Conservation (phyloP, 2,329 filamentous ascomycete species). For the Stromatinia cepivora region DNA sequence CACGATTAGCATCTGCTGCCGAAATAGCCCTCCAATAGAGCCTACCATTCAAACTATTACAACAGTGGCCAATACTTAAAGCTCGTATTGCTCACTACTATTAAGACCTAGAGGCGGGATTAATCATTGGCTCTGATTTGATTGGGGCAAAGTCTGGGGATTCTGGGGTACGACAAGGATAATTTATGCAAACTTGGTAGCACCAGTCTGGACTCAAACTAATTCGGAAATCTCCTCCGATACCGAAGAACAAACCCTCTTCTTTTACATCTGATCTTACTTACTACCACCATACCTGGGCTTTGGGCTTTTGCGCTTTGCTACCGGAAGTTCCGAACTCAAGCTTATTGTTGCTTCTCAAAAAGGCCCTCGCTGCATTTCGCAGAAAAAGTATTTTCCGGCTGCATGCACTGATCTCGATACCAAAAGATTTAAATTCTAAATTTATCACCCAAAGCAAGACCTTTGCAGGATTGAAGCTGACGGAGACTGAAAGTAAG, state of each 20-base stretch:
- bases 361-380: not conserved
- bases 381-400: not conserved
- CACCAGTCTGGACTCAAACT: not conserved
- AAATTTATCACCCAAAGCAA: not conserved
- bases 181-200: conserved; percentile 14
- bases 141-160: conserved; percentile 19
- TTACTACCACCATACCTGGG: not conserved
- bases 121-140: not conserved
- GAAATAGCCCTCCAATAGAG: not conserved
- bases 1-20: not conserved
- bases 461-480: not conserved
- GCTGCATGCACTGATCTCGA: conserved; percentile 5
- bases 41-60: not conserved
- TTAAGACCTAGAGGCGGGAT: not conserved
- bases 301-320: not conserved
- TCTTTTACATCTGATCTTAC: conserved; percentile 18
- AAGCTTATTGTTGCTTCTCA: not conserved
- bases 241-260: conserved; percentile 12
- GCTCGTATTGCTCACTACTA: conserved; percentile 1
- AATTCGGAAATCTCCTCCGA: not conserved
- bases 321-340: not conserved
- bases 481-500: not conserved
- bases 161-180: conserved; percentile 18
- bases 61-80: not conserved
- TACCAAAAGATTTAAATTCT: not conserved